Evolutionary conservation across 257 asterid species (phyloP), one percentile per base, ranked within the genome.

Genomic region (Verbascum thapsus): DNA sequence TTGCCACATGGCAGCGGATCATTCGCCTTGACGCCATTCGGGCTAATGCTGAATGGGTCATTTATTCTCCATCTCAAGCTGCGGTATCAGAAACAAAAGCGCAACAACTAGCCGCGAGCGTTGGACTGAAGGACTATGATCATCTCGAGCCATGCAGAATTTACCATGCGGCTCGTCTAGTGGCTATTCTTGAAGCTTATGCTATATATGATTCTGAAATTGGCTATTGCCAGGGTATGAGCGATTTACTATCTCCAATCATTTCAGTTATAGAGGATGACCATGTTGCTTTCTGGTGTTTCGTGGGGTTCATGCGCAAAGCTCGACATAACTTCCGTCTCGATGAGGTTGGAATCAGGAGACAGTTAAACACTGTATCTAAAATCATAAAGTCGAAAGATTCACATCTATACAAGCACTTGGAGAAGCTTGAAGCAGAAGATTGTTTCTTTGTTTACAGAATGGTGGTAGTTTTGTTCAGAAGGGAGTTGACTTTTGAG

Each of bases 181-280:
- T 91, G 10, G 78, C 91, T 47, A 81, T 91, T 64, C 95, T 91
- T 1, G 98, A 91, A 78, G 91, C 96, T 5, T 91, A 91, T 44
- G 88, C 96, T n/a, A 16, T 91, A 11, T 81, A 82, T 45, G 96
- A 91, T 69, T 39, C 94, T 2, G 95, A 91, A 72, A 91, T 80
- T 15, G 98, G 96, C 3, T 91, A 88, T 66, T 88, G 98, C 61
- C 98, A 91, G 73, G 98, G 96, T 43, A 88, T 91, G 98, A 91
- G 96, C 30, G 98, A 91, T 74, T 67, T 91, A 42, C 94, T 91
- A 6, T 88, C 98, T 53, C 98, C 98, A 48, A 88, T 91, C 32
- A 77, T 91, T 48, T 72, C 95, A 0, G 98, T 91, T 43, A 86
- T 91, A 16, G 85, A 77, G 69, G 88, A 88, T 41, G 96, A 91